phyloP scores from a whole-genome alignment of 2,329 filamentous ascomycete species.

The Onygenales sp. region DNA sequence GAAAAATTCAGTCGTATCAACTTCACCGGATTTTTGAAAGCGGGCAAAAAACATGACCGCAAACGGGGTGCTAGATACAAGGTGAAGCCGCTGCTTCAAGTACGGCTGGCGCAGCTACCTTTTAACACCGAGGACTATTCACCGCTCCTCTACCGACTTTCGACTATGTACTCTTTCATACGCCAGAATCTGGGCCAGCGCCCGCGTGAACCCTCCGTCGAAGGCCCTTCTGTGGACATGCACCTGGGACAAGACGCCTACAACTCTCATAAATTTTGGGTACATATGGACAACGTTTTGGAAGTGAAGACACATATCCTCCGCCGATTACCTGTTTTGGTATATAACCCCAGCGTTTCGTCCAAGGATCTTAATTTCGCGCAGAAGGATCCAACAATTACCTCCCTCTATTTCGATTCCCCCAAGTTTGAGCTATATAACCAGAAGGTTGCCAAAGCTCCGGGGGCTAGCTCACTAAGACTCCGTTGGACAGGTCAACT shows the following conservation, averaged over 20 bases:
- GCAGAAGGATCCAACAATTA: constrained; percentile 76
- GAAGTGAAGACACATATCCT: constrained; percentile 96
- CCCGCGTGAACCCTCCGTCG: constrained; percentile 41
- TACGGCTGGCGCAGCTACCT: constrained; percentile 75
- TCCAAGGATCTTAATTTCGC: constrained; percentile 72
- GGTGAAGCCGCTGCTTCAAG: constrained; percentile 83
- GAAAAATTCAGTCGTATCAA: constrained; percentile 95
- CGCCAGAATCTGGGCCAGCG: constrained; percentile 58
- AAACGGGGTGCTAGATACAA: constrained; percentile 80
- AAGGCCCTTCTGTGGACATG: constrained; percentile 34
- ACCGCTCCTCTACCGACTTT: constrained; percentile 76
- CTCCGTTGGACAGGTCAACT: constrained; percentile 89
- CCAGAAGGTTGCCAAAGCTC: constrained; percentile 67
- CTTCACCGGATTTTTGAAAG: constrained; percentile 96
- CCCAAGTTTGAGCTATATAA: constrained; percentile 76
- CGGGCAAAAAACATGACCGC: constrained; percentile 97
- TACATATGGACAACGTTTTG: constrained; percentile 87
- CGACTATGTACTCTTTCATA: constrained; percentile 91
- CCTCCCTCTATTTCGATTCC: constrained; percentile 93
- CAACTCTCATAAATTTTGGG: constrained; percentile 90
- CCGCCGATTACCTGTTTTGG: constrained; percentile 76
- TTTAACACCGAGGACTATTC: constrained; percentile 96
- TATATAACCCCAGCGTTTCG: constrained; percentile 75
- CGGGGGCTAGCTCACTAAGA: constrained; percentile 71
- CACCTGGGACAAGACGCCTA: constrained; percentile 56